Conservation (phyloP, 345 rosid genomes). For the Laguncularia racemosa region DNA sequence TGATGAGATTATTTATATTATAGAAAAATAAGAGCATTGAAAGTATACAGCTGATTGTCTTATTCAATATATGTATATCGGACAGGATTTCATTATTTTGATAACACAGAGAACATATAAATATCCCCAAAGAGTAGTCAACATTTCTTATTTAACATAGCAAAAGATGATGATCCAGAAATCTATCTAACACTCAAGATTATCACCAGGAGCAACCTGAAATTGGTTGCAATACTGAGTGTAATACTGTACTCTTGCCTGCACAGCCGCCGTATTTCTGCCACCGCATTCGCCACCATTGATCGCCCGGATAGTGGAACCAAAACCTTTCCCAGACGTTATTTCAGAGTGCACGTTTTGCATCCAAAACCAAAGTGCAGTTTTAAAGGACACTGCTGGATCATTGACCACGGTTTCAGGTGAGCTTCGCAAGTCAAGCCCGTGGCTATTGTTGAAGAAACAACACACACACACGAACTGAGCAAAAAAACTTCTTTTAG, state of each 20-base stretch:
- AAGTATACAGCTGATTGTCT: no score
- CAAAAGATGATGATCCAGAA: constrained; percentile 7
- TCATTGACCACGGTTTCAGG: constrained; percentile 58
- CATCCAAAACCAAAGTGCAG: constrained; percentile 75
- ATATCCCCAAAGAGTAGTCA: no score
- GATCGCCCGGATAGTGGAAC: constrained; percentile 57
- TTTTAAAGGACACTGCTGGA: constrained; percentile 47
- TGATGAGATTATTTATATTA: no score
- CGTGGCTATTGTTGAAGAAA: constrained; percentile 37
- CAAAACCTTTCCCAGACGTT: constrained; percentile 42
- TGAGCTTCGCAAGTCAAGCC: constrained; percentile 45
- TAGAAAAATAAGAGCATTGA: no score
- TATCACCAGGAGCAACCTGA: constrained; percentile 47
- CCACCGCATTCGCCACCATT: constrained; percentile 60
- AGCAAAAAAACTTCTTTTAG: no score
- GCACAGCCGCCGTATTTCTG: constrained; percentile 27
- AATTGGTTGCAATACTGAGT: constrained; percentile 38
- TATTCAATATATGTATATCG: no score
- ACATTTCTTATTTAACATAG: constrained; percentile 23
- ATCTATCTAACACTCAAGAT: constrained; percentile 52
- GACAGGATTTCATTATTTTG: no score
- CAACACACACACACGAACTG: no score
- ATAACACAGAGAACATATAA: no score
- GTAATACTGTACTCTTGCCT: constrained; percentile 38
- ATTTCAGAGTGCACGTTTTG: constrained; percentile 35